Conservation (phyloP, 2,329 filamentous ascomycete species). For the Nigrograna mackinnonii region DNA sequence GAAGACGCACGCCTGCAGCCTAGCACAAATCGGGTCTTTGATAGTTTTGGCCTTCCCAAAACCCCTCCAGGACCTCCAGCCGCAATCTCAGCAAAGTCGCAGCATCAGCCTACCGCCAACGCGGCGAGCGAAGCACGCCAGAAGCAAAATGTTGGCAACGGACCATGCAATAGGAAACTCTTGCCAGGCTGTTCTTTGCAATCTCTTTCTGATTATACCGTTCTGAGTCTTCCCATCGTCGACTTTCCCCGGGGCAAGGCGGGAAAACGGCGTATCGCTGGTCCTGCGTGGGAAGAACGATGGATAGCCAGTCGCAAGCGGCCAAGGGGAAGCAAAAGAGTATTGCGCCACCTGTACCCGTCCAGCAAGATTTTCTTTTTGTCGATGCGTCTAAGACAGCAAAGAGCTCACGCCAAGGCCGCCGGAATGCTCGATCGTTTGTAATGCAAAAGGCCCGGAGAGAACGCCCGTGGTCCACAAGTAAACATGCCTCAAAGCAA, state of each 20-base stretch:
- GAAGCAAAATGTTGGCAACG: slow-evolving; percentile 30
- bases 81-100: slow-evolving; percentile 23
- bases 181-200: slow-evolving; percentile 22
- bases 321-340: slow-evolving; percentile 22
- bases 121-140: slow-evolving; percentile 13
- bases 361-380: slow-evolving; percentile 41
- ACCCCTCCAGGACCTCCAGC: slow-evolving; percentile 30
- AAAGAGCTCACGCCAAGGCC: slow-evolving; percentile 41
- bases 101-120: slow-evolving; percentile 25
- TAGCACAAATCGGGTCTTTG: slow-evolving; percentile 37
- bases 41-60: slow-evolving; percentile 29
- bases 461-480: slow-evolving; percentile 43
- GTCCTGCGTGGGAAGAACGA: slow-evolving; percentile 23
- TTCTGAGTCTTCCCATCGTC: slow-evolving; percentile 27
- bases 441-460: slow-evolving; percentile 44
- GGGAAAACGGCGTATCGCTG: slow-evolving; percentile 18
- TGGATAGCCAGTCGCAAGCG: slow-evolving; percentile 28
- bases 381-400: slow-evolving; percentile 39
- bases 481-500: slow-evolving; percentile 39
- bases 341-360: slow-evolving; percentile 21
- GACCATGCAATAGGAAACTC: slow-evolving; percentile 29
- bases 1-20: too few relatives aligned
- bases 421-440: slow-evolving; percentile 44
- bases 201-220: slow-evolving; percentile 19
- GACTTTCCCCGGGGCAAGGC: slow-evolving; percentile 19